Percentiles rank a stretch among this genome's conserved stretches.
These are phyloP conservation scores for Fusarium globosum DNA, from an alignment of 2,329 filamentous ascomycete genomes.

Conservation along the genomic window DNA sequence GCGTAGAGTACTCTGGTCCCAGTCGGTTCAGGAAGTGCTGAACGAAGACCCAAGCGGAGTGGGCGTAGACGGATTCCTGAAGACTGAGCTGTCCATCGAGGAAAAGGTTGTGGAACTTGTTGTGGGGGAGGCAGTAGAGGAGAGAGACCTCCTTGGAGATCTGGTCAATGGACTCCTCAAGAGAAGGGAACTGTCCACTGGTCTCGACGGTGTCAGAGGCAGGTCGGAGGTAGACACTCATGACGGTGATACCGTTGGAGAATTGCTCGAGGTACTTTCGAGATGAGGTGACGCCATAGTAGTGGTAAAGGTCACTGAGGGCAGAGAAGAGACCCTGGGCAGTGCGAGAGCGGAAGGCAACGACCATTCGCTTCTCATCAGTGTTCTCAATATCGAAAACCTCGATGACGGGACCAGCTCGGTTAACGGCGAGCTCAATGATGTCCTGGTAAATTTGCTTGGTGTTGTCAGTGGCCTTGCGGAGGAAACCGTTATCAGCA, in stretches of 20 bases:
- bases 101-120: slow-evolving; percentile 93
- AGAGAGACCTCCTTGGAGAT: slow-evolving; percentile 99
- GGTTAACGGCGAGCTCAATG: slow-evolving; percentile 83
- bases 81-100: slow-evolving; percentile 86
- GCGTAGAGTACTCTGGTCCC: slow-evolving; percentile 88
- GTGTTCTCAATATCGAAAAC: slow-evolving; percentile 95
- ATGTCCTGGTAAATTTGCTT: slow-evolving; percentile 96
- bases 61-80: slow-evolving; percentile 96
- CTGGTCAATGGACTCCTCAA: slow-evolving; percentile 95
- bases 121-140: slow-evolving; percentile 97
- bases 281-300: slow-evolving; percentile 96
- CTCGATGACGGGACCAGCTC: slow-evolving; percentile 95
- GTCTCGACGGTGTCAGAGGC: slow-evolving; percentile 60
- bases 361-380: slow-evolving; percentile 91
- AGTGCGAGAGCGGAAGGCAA: slow-evolving; percentile 94
- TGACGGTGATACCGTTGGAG: slow-evolving; percentile 96
- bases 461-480: slow-evolving; percentile 96
- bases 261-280: slow-evolving; percentile 99
- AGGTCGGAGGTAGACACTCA: slow-evolving; percentile 92
- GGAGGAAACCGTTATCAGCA: slow-evolving; percentile 91
- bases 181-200: slow-evolving; percentile 68
- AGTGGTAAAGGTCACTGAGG: slow-evolving; percentile 95
- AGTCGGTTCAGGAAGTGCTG: slow-evolving; percentile 98
- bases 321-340: slow-evolving; percentile 95
- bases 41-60: slow-evolving; percentile 97